Percentiles rank a stretch among this genome's conserved stretches.
phyloP scores from a whole-genome alignment of 2,329 filamentous ascomycete genomes.

The Epichloe hybrida region DNA sequence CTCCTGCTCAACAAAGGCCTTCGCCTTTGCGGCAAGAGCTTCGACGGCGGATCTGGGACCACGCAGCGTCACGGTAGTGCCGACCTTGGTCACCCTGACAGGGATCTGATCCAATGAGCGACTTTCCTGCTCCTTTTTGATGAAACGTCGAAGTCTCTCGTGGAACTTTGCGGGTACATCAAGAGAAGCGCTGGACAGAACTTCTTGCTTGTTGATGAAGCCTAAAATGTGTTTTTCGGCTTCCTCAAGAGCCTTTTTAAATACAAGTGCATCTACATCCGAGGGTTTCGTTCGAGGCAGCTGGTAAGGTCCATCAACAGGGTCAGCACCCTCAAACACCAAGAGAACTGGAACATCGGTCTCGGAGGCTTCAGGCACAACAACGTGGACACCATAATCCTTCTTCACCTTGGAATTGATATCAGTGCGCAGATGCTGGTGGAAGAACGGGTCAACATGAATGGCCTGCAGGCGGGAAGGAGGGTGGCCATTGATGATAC shows the following conservation, averaged over 20 bases:
- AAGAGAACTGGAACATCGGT: conserved; percentile 50
- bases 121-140: conserved; percentile 49
- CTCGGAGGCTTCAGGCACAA: conserved; percentile 53
- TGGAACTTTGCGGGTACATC: conserved; percentile 52
- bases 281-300: conserved; percentile 40
- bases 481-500: conserved; percentile 59
- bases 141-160: conserved; percentile 48
- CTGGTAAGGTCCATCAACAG: conserved; percentile 32
- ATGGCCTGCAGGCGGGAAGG: conserved; percentile 56
- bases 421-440: conserved; percentile 54
- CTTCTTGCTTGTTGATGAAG: conserved; percentile 45
- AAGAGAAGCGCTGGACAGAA: conserved; percentile 34
- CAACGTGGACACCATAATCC: conserved; percentile 58
- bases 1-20: conserved; percentile 72
- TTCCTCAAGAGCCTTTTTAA: conserved; percentile 41
- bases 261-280: conserved; percentile 35
- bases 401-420: conserved; percentile 50
- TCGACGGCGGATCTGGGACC: conserved; percentile 64
- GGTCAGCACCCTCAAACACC: conserved; percentile 57
- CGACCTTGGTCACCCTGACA: conserved; percentile 43
- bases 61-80: conserved; percentile 55
- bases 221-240: conserved; percentile 44
- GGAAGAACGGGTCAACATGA: conserved; percentile 65
- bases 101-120: conserved; percentile 45
- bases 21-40: conserved; percentile 57